Conservation (phyloP, 768 basidiomycete genomes). For the Termitomyces sp. region DNA sequence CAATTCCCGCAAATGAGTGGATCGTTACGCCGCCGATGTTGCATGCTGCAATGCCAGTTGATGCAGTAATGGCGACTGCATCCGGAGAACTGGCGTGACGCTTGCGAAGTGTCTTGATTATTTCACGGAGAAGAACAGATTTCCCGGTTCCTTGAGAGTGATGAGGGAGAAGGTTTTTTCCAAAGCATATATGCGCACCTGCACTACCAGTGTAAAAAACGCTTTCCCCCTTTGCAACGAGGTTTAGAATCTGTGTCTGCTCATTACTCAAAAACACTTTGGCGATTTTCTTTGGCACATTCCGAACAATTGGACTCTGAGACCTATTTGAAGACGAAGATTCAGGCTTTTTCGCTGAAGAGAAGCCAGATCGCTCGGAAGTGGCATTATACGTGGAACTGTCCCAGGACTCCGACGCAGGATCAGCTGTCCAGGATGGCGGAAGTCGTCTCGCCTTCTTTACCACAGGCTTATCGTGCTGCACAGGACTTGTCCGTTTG, state of each 20-base stretch:
- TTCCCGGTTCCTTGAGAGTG: slow-evolving; percentile 80
- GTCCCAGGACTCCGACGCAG: slow-evolving; percentile 24
- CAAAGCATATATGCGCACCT: slow-evolving; percentile 43
- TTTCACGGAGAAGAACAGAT: slow-evolving; percentile 89
- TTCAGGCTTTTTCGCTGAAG: slow-evolving; percentile 6
- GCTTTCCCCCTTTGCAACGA: slow-evolving; percentile 69
- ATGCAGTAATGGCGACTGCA: slow-evolving; percentile 90
- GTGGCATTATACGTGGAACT: slow-evolving; percentile 22
- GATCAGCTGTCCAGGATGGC: slow-evolving; percentile 36
- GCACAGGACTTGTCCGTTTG: slow-evolving; percentile 31
- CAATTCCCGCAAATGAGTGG: slow-evolving; percentile 95
- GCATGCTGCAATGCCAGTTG: slow-evolving; percentile 89
- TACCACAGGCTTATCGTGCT: slow-evolving; percentile 21
- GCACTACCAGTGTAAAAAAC: slow-evolving; percentile 98
- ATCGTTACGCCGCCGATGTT: slow-evolving; percentile 96
- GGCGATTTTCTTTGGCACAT: slow-evolving; percentile 27
- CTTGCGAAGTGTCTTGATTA: slow-evolving; percentile 69
- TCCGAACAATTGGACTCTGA: neutral
- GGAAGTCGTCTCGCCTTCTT: slow-evolving; percentile 59
- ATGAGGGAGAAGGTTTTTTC: neutral
- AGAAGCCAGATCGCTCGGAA: slow-evolving; percentile 3
- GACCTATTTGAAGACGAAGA: slow-evolving; percentile 6
- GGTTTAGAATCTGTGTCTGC: slow-evolving; percentile 75
- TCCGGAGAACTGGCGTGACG: slow-evolving; percentile 50
- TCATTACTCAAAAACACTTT: slow-evolving; percentile 73